Conservation (phyloP, 2,329 filamentous ascomycete genomes). For the Zasmidium angulare region DNA sequence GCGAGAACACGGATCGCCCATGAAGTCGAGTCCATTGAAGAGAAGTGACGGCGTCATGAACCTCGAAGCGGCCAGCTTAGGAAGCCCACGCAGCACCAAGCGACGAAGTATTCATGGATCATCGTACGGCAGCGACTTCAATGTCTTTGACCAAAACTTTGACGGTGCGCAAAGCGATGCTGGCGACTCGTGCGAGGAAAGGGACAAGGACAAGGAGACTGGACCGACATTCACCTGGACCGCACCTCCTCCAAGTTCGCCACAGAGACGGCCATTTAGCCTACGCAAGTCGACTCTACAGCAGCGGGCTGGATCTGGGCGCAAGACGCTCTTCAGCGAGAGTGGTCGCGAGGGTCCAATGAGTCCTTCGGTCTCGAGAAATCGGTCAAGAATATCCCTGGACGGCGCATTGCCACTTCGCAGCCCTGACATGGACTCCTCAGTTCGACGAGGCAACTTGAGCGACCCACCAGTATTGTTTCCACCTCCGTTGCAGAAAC, state of each 20-base stretch:
- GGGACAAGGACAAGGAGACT: constrained; percentile 33
- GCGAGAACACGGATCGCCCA: constrained; percentile 51
- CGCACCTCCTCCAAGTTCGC: constrained; percentile 30
- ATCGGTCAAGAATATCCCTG: constrained; percentile 68
- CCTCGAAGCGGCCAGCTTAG: constrained; percentile 72
- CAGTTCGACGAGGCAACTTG: constrained; percentile 56
- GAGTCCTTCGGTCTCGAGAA: constrained; percentile 31
- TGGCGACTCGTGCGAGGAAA: constrained; percentile 22
- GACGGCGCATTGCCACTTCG: constrained; percentile 73
- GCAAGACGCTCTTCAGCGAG: constrained; percentile 41
- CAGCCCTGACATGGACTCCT: constrained; percentile 66
- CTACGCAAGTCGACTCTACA: constrained; percentile 84
- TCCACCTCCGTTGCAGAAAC: constrained; percentile 31
- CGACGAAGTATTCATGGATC: constrained; percentile 81
- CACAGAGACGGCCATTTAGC: constrained; percentile 35
- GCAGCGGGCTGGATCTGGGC: constrained; percentile 64
- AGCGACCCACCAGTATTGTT: constrained; percentile 58
- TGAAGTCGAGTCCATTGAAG: constrained; percentile 81
- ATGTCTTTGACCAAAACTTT: constrained; percentile 69
- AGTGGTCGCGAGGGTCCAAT: constrained; percentile 24
- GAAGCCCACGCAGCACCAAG: constrained; percentile 82
- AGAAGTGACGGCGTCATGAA: constrained; percentile 89
- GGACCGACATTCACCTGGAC: constrained; percentile 39
- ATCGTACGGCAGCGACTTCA: constrained; percentile 63
- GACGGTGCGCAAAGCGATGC: constrained; percentile 29